Conservation (phyloP, 352 stramenopile genomes). For the Globisporangium orthogonon region DNA sequence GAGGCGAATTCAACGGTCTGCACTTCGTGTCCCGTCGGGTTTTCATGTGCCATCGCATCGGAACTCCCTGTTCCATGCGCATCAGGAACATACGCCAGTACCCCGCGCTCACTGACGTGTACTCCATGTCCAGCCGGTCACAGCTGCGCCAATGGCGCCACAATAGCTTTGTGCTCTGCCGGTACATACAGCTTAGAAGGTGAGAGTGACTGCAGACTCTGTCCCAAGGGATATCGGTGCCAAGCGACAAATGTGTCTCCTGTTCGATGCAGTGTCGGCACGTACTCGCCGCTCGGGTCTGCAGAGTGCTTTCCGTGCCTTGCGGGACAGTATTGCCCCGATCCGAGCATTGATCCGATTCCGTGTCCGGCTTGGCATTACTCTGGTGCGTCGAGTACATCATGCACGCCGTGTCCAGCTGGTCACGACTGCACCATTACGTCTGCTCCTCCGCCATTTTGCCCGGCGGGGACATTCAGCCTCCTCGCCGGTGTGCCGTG, state of each 20-base stretch:
- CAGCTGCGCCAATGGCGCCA: conserved; percentile 28
- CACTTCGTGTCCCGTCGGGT: conserved; percentile 32
- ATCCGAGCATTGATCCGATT: conserved; percentile 32
- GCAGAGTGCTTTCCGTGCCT: conserved; percentile 33
- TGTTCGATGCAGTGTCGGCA: conserved; percentile 12
- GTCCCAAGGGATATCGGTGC: neutral
- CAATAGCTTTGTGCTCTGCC: neutral
- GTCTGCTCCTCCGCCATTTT: conserved; percentile 22
- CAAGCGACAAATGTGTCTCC: neutral
- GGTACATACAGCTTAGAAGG: neutral
- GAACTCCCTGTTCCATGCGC: conserved; percentile 17
- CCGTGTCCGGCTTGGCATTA: conserved; percentile 36
- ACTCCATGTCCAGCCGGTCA: conserved; percentile 37
- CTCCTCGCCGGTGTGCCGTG: conserved; percentile 27
- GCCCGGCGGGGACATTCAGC: conserved; percentile 40
- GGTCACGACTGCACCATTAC: conserved; percentile 39
- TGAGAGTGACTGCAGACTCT: neutral
- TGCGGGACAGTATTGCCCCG: conserved; percentile 34
- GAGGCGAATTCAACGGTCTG: conserved; percentile 13
- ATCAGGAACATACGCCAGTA: conserved; percentile 22
- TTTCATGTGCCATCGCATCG: conserved; percentile 14
- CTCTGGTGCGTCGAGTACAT: conserved; percentile 28
- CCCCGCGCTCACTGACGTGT: conserved; percentile 15
- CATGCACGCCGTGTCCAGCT: conserved; percentile 24
- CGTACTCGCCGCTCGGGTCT: conserved; percentile 20